Evolutionary conservation across 164 flowering plant species (phyloP).

Genomic region (Hamamelis virginiana): DNA sequence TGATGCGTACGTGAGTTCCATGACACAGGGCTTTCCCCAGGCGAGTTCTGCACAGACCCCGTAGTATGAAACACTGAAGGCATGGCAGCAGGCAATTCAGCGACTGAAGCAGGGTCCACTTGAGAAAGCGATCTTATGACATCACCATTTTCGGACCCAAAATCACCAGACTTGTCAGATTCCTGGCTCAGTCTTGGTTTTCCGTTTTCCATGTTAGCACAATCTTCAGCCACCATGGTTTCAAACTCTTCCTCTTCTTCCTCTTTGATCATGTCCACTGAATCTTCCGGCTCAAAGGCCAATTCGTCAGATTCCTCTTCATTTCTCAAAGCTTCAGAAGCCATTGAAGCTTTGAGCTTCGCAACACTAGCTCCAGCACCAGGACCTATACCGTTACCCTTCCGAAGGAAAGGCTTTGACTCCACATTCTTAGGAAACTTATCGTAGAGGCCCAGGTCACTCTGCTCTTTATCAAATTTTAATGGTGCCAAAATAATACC

Average conservation of each 20-base stretch:
- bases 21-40: slow-evolving; percentile 81
- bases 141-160: slow-evolving; percentile 63
- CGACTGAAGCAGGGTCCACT: slow-evolving; percentile 45
- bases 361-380: slow-evolving; percentile 46
- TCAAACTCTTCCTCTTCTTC: slow-evolving; percentile 56
- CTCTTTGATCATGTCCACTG: slow-evolving; percentile 33
- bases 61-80: slow-evolving; percentile 42
- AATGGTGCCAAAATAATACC: slow-evolving; percentile 40
- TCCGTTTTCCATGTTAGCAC: slow-evolving; percentile 37
- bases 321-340: slow-evolving; percentile 39
- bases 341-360: slow-evolving; percentile 50
- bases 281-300: slow-evolving; percentile 48
- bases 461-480: slow-evolving; percentile 53
- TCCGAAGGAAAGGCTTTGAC: slow-evolving; percentile 59
- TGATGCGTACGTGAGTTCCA: slow-evolving; percentile 74
- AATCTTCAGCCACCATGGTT: slow-evolving; percentile 35
- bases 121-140: slow-evolving; percentile 50
- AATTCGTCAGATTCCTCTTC: slow-evolving; percentile 49
- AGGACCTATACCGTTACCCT: slow-evolving; percentile 66
- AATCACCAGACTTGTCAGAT: slow-evolving; percentile 51
- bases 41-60: slow-evolving; percentile 71
- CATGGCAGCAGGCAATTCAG: slow-evolving; percentile 50
- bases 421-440: slow-evolving; percentile 37
- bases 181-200: slow-evolving; percentile 49
- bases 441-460: slow-evolving; percentile 32